Evolutionary conservation across 208 protist species (phyloP).

Genomic region (Trypanosoma conorhini): DNA sequence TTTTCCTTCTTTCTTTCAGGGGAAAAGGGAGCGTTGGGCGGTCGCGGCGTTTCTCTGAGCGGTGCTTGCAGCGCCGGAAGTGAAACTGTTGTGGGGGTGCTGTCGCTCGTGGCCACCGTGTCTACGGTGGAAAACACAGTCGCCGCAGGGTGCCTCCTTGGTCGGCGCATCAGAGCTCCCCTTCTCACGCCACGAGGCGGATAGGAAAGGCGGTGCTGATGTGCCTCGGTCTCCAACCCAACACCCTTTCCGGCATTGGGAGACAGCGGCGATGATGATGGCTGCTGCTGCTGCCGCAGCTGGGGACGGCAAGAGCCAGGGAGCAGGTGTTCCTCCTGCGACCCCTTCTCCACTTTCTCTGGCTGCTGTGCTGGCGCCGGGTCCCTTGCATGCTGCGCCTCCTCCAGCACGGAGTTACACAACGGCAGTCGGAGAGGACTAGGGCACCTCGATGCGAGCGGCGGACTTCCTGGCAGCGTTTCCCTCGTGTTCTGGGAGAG

Average conservation of each 20-base stretch:
- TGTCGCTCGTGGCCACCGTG: neutral
- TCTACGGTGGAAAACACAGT: neutral
- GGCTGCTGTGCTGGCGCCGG: too few relatives aligned
- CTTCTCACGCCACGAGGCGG: neutral
- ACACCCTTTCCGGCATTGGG: neutral
- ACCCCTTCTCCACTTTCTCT: neutral
- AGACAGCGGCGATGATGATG: neutral
- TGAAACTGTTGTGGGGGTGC: neutral
- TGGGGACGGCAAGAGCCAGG: neutral
- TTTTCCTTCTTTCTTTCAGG: neutral
- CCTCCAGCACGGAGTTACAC: neutral
- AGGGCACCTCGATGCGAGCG: neutral
- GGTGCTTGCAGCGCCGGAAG: neutral
- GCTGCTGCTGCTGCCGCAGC: neutral
- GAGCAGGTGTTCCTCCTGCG: neutral
- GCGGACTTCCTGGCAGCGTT: too few relatives aligned
- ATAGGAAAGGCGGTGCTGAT: neutral
- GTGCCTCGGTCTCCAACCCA: neutral
- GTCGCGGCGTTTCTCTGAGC: neutral
- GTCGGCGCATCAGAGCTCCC: neutral
- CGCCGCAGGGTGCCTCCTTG: neutral
- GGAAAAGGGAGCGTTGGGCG: neutral
- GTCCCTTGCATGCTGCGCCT: neutral
- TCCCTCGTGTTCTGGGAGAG: neutral
- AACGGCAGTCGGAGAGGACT: neutral